Conservation (phyloP, 257 asterid species). For the Paraleonurus japonicus region DNA sequence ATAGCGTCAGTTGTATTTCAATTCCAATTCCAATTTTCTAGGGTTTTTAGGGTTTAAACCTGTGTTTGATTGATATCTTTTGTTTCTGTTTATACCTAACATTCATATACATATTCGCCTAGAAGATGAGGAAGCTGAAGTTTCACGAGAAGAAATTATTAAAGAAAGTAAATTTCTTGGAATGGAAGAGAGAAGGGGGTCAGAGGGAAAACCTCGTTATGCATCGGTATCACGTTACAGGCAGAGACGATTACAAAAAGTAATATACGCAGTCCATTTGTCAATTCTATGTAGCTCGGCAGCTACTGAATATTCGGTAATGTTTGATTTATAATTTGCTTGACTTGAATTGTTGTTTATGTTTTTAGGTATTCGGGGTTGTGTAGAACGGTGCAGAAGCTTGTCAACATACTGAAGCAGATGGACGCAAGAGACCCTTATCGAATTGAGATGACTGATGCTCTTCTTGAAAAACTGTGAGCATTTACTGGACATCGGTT, state of each 20-base stretch:
- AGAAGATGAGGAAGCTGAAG: constrained; percentile 80
- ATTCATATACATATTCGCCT: background rate
- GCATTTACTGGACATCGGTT: constrained; percentile 22
- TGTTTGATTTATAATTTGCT: background rate
- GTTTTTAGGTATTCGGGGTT: constrained; percentile 68
- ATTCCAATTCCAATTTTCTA: constrained; percentile 23
- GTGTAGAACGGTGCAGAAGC: constrained; percentile 87
- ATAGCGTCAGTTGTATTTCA: background rate
- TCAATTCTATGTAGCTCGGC: background rate
- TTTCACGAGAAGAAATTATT: constrained; percentile 79
- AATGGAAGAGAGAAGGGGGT: constrained; percentile 93
- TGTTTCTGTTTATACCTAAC: background rate
- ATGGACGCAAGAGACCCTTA: constrained; percentile 81
- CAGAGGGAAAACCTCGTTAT: constrained; percentile 74
- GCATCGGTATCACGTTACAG: constrained; percentile 79
- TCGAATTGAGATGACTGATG: constrained; percentile 87
- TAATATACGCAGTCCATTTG: constrained; percentile 8
- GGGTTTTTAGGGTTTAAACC: constrained; percentile 30
- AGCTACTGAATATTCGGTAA: background rate
- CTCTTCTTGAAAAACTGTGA: constrained; percentile 87
- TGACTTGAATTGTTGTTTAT: background rate
- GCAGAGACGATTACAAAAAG: constrained; percentile 94
- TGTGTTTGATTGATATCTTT: constrained; percentile 7
- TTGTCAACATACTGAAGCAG: constrained; percentile 81
- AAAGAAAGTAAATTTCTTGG: constrained; percentile 75